Base-by-base conservation (phyloP, 2,329 filamentous ascomycete species). In the Penicillium rolfsii region DNA sequence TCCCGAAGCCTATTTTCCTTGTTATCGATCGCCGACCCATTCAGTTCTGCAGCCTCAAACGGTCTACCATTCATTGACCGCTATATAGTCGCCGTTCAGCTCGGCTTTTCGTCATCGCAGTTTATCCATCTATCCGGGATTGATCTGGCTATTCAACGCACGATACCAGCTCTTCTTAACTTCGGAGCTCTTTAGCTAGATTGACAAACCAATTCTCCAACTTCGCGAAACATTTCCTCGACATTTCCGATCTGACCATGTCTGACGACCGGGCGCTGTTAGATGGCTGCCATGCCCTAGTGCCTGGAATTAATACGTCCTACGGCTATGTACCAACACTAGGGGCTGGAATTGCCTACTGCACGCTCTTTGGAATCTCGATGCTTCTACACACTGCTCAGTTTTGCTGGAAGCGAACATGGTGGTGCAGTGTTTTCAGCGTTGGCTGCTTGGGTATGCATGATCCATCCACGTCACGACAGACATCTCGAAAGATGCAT, bases 371-470 rank as follows among this genome's bases (percentile, higher is more conserved):
- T 45, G 71, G 72, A 11, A 50, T 77, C 45, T 75, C 75, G 0
- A 73, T 77, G 71, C 49, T 74, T n/a, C 49, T 63, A 5, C 76
- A 79, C 55, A 73, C 67, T 3, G 57, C 71, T 9, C 76, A 79
- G 61, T 66, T 74, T 22, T 60, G 67, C 41, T 77, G 71, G 75
- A 78, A 73, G 57, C 70, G 71, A 54, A 73, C 70, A 28, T 79
- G 76, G 76, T 79, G 76, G 76, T 74, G 71, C 45, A 63, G 62
- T n/a, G 70, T 77, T 1, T 77, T 79, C 52, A 68, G 60, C 35
- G 46, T 79, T 24, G 76, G 76, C 36, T 76, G 74, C 55, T 50
- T 78, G 28, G 70, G 76, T 76, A 68, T 62, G 71, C 11, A 30
- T 3, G n/a, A 53, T 26, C 22, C 24, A n/a, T 16, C 19, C 9